These are phyloP conservation scores for Rhizomucor pusillus DNA, from an alignment of 371 early-diverging fungal species.

Conservation along the genomic window DNA sequence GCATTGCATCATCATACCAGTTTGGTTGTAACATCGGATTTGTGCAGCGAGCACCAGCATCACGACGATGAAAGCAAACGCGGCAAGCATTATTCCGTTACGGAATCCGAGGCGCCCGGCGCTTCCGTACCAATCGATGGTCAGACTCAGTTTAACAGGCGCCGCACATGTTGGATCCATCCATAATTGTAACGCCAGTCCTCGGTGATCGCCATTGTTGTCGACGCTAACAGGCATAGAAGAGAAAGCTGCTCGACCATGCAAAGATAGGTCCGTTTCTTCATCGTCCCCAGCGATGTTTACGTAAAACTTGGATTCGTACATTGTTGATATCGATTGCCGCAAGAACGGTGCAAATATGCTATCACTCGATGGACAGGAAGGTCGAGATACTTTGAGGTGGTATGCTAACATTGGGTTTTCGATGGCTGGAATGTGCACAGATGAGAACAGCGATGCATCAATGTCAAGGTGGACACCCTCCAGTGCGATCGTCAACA, in stretches of 20 bases:
- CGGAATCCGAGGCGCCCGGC: slow-evolving; percentile 70
- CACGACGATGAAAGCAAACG: slow-evolving; percentile 67
- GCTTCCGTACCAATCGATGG: slow-evolving; percentile 74
- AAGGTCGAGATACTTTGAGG: slow-evolving; percentile 44
- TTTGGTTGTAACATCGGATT: slow-evolving; percentile 58
- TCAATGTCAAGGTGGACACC: slow-evolving; percentile 32
- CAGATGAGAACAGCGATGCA: slow-evolving; percentile 44
- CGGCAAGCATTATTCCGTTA: slow-evolving; percentile 68
- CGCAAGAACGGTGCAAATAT: slow-evolving; percentile 59
- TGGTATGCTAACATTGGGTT: slow-evolving; percentile 62
- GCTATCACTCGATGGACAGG: slow-evolving; percentile 35
- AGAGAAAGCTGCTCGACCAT: slow-evolving; percentile 69
- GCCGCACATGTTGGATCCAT: slow-evolving; percentile 60
- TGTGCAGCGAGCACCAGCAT: slow-evolving; percentile 60
- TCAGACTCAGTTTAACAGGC: slow-evolving; percentile 51
- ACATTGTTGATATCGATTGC: slow-evolving; percentile 70
- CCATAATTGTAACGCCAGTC: slow-evolving; percentile 69
- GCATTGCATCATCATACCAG: slow-evolving; percentile 28
- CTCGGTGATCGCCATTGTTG: slow-evolving; percentile 33
- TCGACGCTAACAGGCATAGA: slow-evolving; percentile 28
- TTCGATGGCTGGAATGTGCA: slow-evolving; percentile 59
- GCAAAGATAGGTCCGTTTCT: slow-evolving; percentile 62
- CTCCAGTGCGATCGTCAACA: slow-evolving; percentile 38
- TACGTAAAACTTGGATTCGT: slow-evolving; percentile 72
- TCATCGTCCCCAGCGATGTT: slow-evolving; percentile 31